Evolutionary conservation across 495 filamentous ascomycete species (phyloP).

Genomic region (Daldinia grandis): DNA sequence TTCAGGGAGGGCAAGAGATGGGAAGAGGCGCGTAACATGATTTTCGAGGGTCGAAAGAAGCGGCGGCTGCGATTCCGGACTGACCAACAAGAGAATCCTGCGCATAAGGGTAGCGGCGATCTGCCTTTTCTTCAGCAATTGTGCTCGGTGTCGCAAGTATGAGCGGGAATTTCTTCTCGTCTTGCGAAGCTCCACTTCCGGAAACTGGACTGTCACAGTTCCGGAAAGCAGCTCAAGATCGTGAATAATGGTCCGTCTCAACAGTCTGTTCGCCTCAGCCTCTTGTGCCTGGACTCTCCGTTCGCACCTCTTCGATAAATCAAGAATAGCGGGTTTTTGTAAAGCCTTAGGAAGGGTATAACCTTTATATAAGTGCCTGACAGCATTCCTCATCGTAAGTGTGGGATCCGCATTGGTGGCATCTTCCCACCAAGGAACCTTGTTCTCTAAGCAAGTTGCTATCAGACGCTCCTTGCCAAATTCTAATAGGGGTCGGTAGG

Average conservation of each 20-base stretch:
- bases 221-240: conserved; percentile 54
- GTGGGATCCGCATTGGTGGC: conserved; percentile 83
- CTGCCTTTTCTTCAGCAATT: conserved; percentile 45
- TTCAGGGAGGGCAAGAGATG: conserved; percentile 34
- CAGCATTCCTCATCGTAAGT: conserved; percentile 79
- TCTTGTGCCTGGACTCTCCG: conserved; percentile 43
- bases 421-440: conserved; percentile 82
- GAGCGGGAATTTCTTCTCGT: conserved; percentile 24
- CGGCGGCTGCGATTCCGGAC: conserved; percentile 47
- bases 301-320: conserved; percentile 55
- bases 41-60: conserved; percentile 46
- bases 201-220: conserved; percentile 53
- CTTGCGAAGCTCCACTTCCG: conserved; percentile 32
- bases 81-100: conserved; percentile 50
- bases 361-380: conserved; percentile 69
- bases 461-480: conserved; percentile 77
- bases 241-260: conserved; percentile 45
- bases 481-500: conserved; percentile 78
- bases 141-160: conserved; percentile 36
- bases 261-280: conserved; percentile 47
- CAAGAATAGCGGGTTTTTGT: conserved; percentile 68
- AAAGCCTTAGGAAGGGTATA: conserved; percentile 74
- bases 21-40: conserved; percentile 51
- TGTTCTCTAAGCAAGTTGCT: conserved; percentile 72
- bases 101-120: conserved; percentile 53